Evolutionary conservation across 1,284 basidiomycete species (phyloP), one percentile per base, ranked within the genome.

Genomic region (Phylloboletellus chloephorus): DNA sequence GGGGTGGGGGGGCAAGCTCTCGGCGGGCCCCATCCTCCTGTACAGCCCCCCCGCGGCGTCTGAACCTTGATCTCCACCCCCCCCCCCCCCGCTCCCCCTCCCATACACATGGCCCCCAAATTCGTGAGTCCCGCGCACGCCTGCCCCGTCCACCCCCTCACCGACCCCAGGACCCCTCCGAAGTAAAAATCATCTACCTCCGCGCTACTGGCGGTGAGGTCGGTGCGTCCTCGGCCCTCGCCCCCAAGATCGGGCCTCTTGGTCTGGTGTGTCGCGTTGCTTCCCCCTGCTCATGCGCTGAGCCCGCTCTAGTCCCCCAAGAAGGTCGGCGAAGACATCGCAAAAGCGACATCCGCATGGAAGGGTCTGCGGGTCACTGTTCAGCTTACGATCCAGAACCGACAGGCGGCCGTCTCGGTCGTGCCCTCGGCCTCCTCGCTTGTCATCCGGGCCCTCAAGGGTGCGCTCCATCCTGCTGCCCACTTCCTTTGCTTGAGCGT

Each of bases 251-350:
- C 67, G 96, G 96, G 82, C 96, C 96, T 73, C 85, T 98, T 60
- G 95, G 95, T 92, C 76, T 99, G 63, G 95, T 98, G 67, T 66
- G 91, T 43, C 74, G 16, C n/a, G 3, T 24, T 24, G 2, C 17
- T 16, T 3, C 25, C 12, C 13, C 13, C 20, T 13, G 19, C 1
- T 6, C 37, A 12, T 10, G 16, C 8, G 7, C 39, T 58, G 25
- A 47, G 4, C 35, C n/a, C 7, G 40, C 7, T 42, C 40, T 56
- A 98, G 94, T 97, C 96, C 47, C 95, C 96, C 65, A 99, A 99
- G 80, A 98, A 98, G 79, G 94, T 99, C 72, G 96, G 96, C 75
- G 96, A 99, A 89, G 96, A 99, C 74, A 98, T 99, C 65, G 96
- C 96, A 64, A 99, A 99, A 73, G 95, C 96, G 49, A 98, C 96